A percentile compares a stretch with the other conserved stretches of the same genome.
phyloP scores from a whole-genome alignment of 768 basidiomycete species.

The Hygrophoropsis aurantiaca region DNA sequence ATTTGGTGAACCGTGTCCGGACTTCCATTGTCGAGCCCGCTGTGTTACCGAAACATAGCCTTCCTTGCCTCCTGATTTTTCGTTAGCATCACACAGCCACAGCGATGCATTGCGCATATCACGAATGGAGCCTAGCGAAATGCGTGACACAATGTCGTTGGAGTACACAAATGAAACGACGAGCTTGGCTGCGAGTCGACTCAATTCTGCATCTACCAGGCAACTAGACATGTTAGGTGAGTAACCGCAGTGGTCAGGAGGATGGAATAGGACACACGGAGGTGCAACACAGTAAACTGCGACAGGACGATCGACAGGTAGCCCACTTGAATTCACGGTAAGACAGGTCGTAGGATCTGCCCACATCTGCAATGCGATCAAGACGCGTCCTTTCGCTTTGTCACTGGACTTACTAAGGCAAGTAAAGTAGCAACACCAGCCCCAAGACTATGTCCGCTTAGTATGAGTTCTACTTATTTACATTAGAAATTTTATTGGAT shows the following conservation, averaged over 20 bases:
- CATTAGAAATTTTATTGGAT: too few species aligned
- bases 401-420: conserved; percentile 56
- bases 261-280: conserved; percentile 48
- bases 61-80: conserved; percentile 33
- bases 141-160: conserved; percentile 75
- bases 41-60: conserved; percentile 41
- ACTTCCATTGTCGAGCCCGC: conserved; percentile 60
- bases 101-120: conserved; percentile 73
- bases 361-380: conserved; percentile 64
- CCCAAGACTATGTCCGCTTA: conserved; percentile 84
- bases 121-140: conserved; percentile 75
- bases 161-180: conserved; percentile 82
- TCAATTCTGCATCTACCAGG: conserved; percentile 59
- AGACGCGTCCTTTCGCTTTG: background rate
- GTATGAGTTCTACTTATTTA: conserved; percentile 54
- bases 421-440: conserved; percentile 78
- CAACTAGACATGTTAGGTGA: conserved; percentile 40
- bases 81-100: conserved; percentile 78
- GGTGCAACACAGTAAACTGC: conserved; percentile 80
- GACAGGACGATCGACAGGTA: conserved; percentile 65
- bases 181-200: conserved; percentile 57
- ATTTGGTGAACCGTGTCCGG: conserved; percentile 53
- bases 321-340: conserved; percentile 64
- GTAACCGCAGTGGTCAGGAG: background rate
- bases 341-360: conserved; percentile 78